phyloP scores from a whole-genome alignment of 2,329 filamentous ascomycete species.

The Fusarium tjaetaba region DNA sequence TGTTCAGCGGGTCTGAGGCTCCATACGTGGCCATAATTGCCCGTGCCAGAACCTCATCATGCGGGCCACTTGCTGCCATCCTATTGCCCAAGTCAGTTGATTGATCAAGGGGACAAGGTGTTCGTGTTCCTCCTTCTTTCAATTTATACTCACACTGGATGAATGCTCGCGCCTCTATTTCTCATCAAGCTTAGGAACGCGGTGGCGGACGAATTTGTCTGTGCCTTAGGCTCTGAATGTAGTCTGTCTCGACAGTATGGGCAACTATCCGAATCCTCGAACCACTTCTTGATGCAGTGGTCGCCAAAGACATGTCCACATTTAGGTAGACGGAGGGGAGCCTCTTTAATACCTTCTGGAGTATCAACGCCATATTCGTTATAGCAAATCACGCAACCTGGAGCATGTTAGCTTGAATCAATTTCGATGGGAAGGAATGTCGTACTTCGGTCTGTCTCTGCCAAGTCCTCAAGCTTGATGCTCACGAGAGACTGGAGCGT shows the following conservation, averaged over 20 bases:
- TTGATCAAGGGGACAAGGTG: not conserved
- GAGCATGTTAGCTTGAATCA: conserved; percentile 12
- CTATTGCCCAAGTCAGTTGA: conserved; percentile 27
- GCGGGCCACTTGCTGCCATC: not conserved
- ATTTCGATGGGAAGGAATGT: not conserved
- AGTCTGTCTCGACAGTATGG: conserved; percentile 73
- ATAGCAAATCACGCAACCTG: conserved; percentile 72
- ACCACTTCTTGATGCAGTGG: conserved; percentile 73
- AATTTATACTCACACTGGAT: conserved; percentile 36
- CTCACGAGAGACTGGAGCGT: conserved; percentile 59
- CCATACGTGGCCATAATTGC: conserved; percentile 19
- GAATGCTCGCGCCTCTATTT: conserved; percentile 35
- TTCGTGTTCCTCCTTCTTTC: not conserved
- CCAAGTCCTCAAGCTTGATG: conserved; percentile 57
- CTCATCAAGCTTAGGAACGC: conserved; percentile 48
- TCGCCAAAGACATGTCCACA: conserved; percentile 74
- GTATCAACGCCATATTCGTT: conserved; percentile 67
- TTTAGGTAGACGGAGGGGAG: conserved; percentile 66
- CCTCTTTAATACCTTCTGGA: conserved; percentile 67
- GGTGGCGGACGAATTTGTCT: conserved; percentile 27
- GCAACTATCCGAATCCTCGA: conserved; percentile 69
- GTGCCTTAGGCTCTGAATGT: conserved; percentile 57
- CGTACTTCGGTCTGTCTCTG: conserved; percentile 61
- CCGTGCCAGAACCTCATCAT: conserved; percentile 38
- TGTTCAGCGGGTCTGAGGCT: conserved; percentile 26